A percentile compares a stretch with the other conserved stretches of the same genome.
Evolutionary conservation across 768 basidiomycete genomes (phyloP).

Genomic region (Podaxis sp.): DNA sequence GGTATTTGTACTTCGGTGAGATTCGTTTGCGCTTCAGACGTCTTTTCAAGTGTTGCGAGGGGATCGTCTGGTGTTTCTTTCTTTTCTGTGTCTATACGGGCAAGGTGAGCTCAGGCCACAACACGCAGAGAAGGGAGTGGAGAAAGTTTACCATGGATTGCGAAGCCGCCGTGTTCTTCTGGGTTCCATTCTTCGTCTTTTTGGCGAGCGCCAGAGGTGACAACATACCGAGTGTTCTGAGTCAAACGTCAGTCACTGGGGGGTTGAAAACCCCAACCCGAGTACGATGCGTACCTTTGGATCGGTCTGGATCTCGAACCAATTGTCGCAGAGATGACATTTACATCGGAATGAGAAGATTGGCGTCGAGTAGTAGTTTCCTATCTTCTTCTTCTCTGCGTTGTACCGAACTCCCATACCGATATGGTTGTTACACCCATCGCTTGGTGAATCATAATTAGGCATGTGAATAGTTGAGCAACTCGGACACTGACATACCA

Average conservation of each 20-base stretch:
- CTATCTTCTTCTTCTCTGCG: conserved; percentile 97
- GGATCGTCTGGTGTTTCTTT: conserved; percentile 77
- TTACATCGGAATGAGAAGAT: conserved; percentile 97
- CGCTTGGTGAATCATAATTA: conserved; percentile 45
- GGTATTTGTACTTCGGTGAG: conserved; percentile 75
- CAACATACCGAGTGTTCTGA: conserved; percentile 95
- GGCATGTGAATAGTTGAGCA: not conserved
- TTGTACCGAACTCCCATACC: conserved; percentile 99
- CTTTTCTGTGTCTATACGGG: conserved; percentile 51
- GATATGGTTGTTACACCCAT: conserved; percentile 93
- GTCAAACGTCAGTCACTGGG: not conserved
- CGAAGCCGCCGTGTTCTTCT: conserved; percentile 92
- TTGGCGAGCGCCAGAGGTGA: conserved; percentile 87
- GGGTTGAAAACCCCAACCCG: not conserved
- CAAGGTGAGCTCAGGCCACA: not conserved
- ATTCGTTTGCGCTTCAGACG: conserved; percentile 71
- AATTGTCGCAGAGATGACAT: conserved; percentile 93
- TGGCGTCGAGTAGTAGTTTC: conserved; percentile 91
- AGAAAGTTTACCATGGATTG: conserved; percentile 66
- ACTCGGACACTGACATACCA: conserved; percentile 53
- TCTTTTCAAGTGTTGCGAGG: conserved; percentile 87
- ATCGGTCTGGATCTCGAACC: conserved; percentile 98
- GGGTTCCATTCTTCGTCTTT: conserved; percentile 98
- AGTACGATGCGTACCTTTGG: conserved; percentile 64
- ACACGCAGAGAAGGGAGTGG: not conserved